These are phyloP conservation scores for Fraxinus greggii DNA, from an alignment of 305 asterid species.

Conservation along the genomic window DNA sequence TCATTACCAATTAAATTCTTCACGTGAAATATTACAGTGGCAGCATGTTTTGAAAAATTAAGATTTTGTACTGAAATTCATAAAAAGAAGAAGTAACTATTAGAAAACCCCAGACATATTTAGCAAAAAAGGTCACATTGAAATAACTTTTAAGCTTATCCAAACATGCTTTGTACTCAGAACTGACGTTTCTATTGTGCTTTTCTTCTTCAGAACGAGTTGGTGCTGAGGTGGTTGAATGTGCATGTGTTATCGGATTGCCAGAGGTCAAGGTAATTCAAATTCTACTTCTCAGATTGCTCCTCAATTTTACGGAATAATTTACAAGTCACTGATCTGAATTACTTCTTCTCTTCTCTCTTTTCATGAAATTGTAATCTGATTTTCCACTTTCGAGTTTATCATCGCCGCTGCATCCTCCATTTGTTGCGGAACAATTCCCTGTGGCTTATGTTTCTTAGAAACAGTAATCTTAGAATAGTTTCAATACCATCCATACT, in stretches of 20 bases:
- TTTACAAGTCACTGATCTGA: background rate
- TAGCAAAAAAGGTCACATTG: background rate
- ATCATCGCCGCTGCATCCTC: background rate
- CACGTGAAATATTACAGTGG: background rate
- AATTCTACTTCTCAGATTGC: background rate
- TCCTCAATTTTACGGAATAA: background rate
- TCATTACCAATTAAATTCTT: background rate
- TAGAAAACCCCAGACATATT: background rate
- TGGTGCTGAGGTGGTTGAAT: conserved; percentile 80
- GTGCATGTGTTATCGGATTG: conserved; percentile 79
- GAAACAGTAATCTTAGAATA: background rate
- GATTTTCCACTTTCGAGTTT: background rate
- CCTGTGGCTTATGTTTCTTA: background rate
- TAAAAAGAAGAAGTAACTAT: background rate
- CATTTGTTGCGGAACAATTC: background rate
- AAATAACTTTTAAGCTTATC: background rate
- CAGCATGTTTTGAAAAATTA: background rate
- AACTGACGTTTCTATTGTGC: background rate
- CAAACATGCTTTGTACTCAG: background rate
- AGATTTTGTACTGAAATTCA: background rate
- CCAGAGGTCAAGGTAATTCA: conserved; percentile 70
- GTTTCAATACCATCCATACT: background rate
- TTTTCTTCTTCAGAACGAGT: conserved; percentile 46
- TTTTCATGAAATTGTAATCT: background rate
- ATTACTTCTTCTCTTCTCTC: background rate